These are phyloP conservation scores for Penicillium goetzii DNA, from an alignment of 495 filamentous ascomycete genomes.

Conservation along the genomic window DNA sequence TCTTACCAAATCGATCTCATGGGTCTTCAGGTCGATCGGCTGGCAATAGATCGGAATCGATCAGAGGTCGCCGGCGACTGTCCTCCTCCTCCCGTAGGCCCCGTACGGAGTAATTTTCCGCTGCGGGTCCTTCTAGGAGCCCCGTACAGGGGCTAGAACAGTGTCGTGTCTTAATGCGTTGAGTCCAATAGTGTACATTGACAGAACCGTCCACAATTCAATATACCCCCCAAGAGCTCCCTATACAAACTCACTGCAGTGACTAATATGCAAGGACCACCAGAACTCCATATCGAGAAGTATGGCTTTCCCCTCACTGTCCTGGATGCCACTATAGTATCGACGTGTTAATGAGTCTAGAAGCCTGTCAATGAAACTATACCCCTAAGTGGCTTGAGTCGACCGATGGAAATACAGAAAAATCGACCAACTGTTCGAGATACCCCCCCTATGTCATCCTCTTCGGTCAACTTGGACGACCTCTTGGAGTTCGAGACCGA, in stretches of 20 bases:
- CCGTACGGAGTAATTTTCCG: not conserved
- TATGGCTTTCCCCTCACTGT: not conserved
- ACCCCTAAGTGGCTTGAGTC: not conserved
- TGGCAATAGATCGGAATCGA: not conserved
- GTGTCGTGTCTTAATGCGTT: not conserved
- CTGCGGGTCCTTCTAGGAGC: not conserved
- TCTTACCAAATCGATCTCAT: conserved; percentile 1
- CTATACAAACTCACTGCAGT: not conserved
- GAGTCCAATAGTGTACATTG: not conserved
- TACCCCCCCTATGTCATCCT: not conserved
- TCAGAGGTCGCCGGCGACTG: not conserved
- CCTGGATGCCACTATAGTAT: not conserved
- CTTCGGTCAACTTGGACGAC: not conserved
- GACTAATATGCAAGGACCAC: not conserved
- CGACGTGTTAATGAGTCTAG: not conserved
- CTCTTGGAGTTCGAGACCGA: not conserved
- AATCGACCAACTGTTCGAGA: not conserved
- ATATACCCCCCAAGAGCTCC: not conserved
- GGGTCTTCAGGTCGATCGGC: not conserved
- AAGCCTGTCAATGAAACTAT: not conserved
- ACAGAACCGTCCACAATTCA: conserved; percentile 2
- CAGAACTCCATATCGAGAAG: not conserved
- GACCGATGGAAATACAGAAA: not conserved
- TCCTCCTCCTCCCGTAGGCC: not conserved
- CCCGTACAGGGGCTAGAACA: not conserved